These are phyloP conservation scores for Exophiala mesophila DNA, from an alignment of 2,329 filamentous ascomycete species.

Conservation along the genomic window DNA sequence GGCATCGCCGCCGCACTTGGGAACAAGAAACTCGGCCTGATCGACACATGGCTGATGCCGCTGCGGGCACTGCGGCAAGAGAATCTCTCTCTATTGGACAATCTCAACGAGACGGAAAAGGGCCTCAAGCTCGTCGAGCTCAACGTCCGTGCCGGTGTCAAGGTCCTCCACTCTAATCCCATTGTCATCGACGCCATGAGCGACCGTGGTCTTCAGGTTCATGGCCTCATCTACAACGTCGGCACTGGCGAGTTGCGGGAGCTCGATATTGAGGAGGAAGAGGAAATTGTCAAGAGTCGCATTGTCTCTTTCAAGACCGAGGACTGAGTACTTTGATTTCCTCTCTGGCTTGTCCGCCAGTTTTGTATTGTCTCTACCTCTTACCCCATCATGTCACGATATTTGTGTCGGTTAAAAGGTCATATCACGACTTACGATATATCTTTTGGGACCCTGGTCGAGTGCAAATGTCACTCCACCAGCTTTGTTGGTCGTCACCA, in stretches of 20 bases:
- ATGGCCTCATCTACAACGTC: slow-evolving; percentile 72
- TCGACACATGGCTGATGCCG: slow-evolving; percentile 60
- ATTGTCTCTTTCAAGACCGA: slow-evolving; percentile 36
- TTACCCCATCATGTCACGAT: no score
- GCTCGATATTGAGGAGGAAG: slow-evolving; percentile 43
- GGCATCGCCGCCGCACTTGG: slow-evolving; percentile 53
- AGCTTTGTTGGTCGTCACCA: no score
- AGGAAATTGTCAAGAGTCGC: slow-evolving; percentile 36
- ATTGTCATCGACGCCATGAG: slow-evolving; percentile 65
- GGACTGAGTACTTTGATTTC: slow-evolving; percentile 7
- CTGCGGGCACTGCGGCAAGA: slow-evolving; percentile 51
- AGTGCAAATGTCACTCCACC: no score
- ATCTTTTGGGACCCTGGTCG: no score
- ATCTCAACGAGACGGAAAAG: slow-evolving; percentile 45
- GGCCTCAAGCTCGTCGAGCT: slow-evolving; percentile 65
- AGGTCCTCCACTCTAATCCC: slow-evolving; percentile 63
- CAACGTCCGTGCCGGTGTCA: slow-evolving; percentile 67
- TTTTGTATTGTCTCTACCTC: no score
- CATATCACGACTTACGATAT: no score
- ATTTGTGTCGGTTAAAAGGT: no score
- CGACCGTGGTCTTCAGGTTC: slow-evolving; percentile 66
- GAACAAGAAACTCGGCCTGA: slow-evolving; percentile 53
- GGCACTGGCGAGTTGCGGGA: slow-evolving; percentile 51
- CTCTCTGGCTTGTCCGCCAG: no score
- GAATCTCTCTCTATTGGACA: slow-evolving; percentile 48